Evolutionary conservation across 345 rosid genomes (phyloP).

Genomic region (Pelargonium nanum): DNA sequence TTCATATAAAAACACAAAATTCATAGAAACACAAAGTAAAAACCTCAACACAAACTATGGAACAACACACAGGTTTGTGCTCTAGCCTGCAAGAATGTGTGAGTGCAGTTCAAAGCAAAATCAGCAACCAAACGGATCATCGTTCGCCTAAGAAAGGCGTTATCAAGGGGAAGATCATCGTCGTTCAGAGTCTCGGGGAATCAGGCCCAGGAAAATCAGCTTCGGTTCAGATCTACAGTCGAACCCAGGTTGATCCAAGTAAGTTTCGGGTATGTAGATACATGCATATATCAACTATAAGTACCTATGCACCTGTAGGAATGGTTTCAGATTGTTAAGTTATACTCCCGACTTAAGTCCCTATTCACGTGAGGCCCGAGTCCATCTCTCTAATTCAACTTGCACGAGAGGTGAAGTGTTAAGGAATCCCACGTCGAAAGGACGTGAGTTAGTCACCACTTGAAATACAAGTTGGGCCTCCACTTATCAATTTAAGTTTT

Average conservation of each 20-base stretch:
- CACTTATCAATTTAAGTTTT: no score
- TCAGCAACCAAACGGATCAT: not conserved
- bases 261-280: conserved; percentile 13
- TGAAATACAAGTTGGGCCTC: no score
- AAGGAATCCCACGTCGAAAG: no score
- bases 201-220: conserved; percentile 48
- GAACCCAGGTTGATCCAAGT: conserved; percentile 35
- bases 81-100: conserved; percentile 6
- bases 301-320: not conserved
- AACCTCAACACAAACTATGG: conserved; percentile 5
- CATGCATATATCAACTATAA: not conserved
- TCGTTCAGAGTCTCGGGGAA: conserved; percentile 23
- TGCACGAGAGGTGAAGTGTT: no score
- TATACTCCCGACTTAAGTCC: no score
- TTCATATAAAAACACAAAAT: not conserved
- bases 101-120: conserved; percentile 5
- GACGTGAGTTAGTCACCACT: no score
- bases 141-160: conserved; percentile 4
- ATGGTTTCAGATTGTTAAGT: not conserved
- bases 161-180: conserved; percentile 29
- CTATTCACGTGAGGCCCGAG: no score
- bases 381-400: no score
- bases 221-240: conserved; percentile 30
- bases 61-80: not conserved
- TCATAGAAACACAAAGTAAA: not conserved